Base-by-base conservation (phyloP, 306 rosid species). In the Quercus berberidifolia region DNA sequence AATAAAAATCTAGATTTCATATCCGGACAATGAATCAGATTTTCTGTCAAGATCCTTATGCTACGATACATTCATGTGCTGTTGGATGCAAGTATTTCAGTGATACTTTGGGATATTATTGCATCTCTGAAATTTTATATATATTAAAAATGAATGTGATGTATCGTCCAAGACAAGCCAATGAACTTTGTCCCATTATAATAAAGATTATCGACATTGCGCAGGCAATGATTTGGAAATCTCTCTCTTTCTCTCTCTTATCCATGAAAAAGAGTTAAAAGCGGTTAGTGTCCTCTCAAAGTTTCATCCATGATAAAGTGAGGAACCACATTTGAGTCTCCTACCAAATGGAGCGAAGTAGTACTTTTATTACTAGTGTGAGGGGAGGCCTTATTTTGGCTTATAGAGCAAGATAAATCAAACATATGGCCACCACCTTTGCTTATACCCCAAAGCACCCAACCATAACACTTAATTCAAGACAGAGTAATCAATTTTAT, bases 371-470 rank as follows among this genome's bases (percentile, higher is more conserved):
- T 56, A 54, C 88, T 74, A 83, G 75, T 71, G 57, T 31, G 83
- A 79, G 79, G 79, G 70, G 69, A 85, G 69, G 79, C 55, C 78
- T 76, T 54, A 5, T 62, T 76, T 78, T 91, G 91, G 86, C 99
- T 92, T 95, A 65, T 81, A 86, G 86, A 84, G 86, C 91, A 92
- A 90, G 98, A 87, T 79, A 90, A 84, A 90, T 92, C 92, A 91
- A 80, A 81, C 82, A 71, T 75, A 73, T 85, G 89, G 82, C 90
- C 88, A 90, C 92, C 84, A 88, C 87, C 97, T 94, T 95, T 95
- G 99, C 97, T 95, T 95, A 89, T 91, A 79, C 84, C 89, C 84
- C 94, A 95, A 92, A 95, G 96, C 92, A 91, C 87, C 95, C 90
- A 94, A 92, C 94, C 86, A 89, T 81, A 88, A 83, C 90, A 90